Evolutionary conservation across 495 filamentous ascomycete species (phyloP).

Genomic region (Neurospora tetrasperma): DNA sequence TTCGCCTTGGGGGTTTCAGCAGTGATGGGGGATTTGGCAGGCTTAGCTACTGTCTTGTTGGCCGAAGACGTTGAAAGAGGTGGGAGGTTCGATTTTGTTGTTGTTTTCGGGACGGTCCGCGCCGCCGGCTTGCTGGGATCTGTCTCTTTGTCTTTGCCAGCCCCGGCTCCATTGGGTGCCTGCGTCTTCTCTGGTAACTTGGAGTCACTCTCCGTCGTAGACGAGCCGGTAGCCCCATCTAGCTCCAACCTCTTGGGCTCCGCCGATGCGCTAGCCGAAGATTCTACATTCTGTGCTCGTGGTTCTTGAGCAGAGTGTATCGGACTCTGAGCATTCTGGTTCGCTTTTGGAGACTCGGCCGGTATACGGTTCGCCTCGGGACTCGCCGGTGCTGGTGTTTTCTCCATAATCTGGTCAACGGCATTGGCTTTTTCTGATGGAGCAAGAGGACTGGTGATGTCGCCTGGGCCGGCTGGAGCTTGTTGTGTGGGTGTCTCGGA

Average conservation of each 20-base stretch:
- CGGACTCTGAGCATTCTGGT: slow-evolving; percentile 3
- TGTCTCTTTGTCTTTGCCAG: slow-evolving; percentile 12
- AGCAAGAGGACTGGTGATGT: slow-evolving; percentile 21
- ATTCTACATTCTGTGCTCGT: slow-evolving; percentile 10
- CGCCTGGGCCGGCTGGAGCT: slow-evolving; percentile 27
- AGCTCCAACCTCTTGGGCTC: not conserved
- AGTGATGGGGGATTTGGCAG: slow-evolving; percentile 28
- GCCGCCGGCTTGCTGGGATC: slow-evolving; percentile 33
- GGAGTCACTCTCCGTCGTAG: not conserved
- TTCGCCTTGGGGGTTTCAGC: slow-evolving; percentile 16
- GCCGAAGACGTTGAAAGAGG: slow-evolving; percentile 20
- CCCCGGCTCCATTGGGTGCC: slow-evolving; percentile 4
- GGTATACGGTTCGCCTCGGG: slow-evolving; percentile 22
- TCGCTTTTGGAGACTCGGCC: slow-evolving; percentile 22
- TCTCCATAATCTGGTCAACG: slow-evolving; percentile 21
- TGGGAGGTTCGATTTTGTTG: slow-evolving; percentile 21
- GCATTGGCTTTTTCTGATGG: slow-evolving; percentile 21
- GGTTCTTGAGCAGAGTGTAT: slow-evolving; percentile 1
- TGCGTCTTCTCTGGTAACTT: not conserved
- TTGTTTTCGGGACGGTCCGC: slow-evolving; percentile 28
- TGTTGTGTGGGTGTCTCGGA: slow-evolving; percentile 28
- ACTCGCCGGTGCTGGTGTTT: slow-evolving; percentile 20
- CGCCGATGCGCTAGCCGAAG: slow-evolving; percentile 1
- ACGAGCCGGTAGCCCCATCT: not conserved
- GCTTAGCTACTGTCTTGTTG: slow-evolving; percentile 26